Percentiles rank a stretch among this genome's conserved stretches.
Evolutionary conservation across 2,329 filamentous ascomycete genomes (phyloP).

Genomic region (Aspergillus sp.): DNA sequence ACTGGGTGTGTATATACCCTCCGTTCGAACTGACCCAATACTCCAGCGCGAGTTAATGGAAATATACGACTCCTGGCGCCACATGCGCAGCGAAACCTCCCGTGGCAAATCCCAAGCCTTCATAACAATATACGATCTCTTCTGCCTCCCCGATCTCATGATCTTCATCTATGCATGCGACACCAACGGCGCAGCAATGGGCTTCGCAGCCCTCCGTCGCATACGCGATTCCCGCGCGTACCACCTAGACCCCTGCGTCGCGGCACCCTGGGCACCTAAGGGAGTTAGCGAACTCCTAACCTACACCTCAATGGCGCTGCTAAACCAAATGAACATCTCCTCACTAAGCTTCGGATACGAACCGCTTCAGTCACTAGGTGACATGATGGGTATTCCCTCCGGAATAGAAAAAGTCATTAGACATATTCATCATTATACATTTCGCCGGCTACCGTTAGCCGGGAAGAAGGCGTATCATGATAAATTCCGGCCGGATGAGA

Average conservation of each 20-base stretch:
- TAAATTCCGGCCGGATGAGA: constrained; percentile 31
- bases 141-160: constrained; percentile 33
- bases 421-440: constrained; percentile 25
- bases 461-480: constrained; percentile 38
- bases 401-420: constrained; percentile 23
- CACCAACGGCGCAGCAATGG: constrained; percentile 23
- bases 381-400: constrained; percentile 26
- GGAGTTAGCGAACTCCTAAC: constrained; percentile 36
- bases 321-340: constrained; percentile 24
- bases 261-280: constrained; percentile 26
- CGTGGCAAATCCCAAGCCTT: constrained; percentile 27
- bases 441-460: constrained; percentile 25
- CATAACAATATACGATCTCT: constrained; percentile 37
- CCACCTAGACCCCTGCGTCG: constrained; percentile 38
- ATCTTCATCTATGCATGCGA: constrained; percentile 35
- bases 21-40: constrained; percentile 19
- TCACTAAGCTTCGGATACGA: constrained; percentile 37
- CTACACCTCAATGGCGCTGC: constrained; percentile 32
- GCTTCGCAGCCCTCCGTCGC: constrained; percentile 34
- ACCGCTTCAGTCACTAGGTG: constrained; percentile 24
- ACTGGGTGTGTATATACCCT: constrained; percentile 30
- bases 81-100: constrained; percentile 23
- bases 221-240: constrained; percentile 33
- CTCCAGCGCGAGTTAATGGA: constrained; percentile 27
- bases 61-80: constrained; percentile 35